Base-by-base conservation (phyloP, 2,329 filamentous ascomycete genomes). In the Lasiodiplodia sp. region DNA sequence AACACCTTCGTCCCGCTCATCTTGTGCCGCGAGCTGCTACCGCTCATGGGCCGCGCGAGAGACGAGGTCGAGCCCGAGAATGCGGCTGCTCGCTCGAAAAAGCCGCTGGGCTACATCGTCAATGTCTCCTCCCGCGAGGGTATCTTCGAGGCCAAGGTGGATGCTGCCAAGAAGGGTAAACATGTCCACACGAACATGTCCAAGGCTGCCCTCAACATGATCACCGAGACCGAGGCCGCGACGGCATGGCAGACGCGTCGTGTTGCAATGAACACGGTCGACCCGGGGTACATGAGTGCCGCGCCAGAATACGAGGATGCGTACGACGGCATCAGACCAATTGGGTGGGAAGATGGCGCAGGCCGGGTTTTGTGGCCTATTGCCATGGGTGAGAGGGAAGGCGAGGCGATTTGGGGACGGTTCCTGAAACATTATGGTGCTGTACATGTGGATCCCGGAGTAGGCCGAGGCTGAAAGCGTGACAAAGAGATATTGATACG, bases 201-300 rank as follows among this genome's bases (percentile, higher is more conserved):
- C 23, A 82, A 82, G 60, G 79, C 80, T 7, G 78, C 77, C 1
- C 74, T 82, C 16, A 80, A 80, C 71, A 81, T 82, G 79, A 78
- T 81, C 55, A 81, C 80, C 0, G 77, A 81, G 69, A 80, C 79
- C 0, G 78, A 82, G 62, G 76, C 78, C 5, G 69, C 68, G 0
- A 49, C 60, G 6, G 72, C 75, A 2, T 82, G 79, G 80, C 63
- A 71, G 23, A 70, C 65, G 1, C 70, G 73, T 11, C 52, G 71
- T 14, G 75, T 80, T 23, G 78, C 76, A 3, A 80, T 81, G 72
- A 81, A 81, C 68, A 77, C 76, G 0, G 78, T 81, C 8, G 79
- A 80, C 64, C 78, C 78, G 2, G 79, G 78, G 0, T 81, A 78
- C 66, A 77, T 82, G 78, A 80, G 77, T 62, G 75, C 78, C 4